Percentiles rank a stretch among this genome's conserved stretches.
phyloP scores from a whole-genome alignment of 768 basidiomycete genomes.

The Favolaschia claudopus region DNA sequence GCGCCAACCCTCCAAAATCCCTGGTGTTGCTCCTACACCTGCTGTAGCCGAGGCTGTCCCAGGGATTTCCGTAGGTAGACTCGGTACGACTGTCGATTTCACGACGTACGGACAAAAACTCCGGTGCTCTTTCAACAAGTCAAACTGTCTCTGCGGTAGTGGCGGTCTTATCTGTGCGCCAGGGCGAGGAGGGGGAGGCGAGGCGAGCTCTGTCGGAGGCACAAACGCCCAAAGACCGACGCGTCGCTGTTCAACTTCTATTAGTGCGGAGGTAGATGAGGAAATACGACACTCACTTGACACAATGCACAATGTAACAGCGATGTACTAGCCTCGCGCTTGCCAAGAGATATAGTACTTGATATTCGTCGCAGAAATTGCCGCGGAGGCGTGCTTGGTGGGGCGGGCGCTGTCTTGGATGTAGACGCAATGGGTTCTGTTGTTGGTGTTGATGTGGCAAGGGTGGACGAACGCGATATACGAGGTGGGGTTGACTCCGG shows the following conservation, averaged over 20 bases:
- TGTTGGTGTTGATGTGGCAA: constrained; percentile 25
- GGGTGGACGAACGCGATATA: constrained; percentile 46
- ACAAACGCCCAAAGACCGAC: constrained; percentile 81
- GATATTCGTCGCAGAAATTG: constrained; percentile 23
- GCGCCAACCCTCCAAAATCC: constrained; percentile 83
- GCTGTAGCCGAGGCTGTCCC: constrained; percentile 17
- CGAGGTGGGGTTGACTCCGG: constrained; percentile 38
- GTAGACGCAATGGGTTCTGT: constrained; percentile 27
- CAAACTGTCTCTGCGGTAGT: constrained; percentile 60
- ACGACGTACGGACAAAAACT: constrained; percentile 89
- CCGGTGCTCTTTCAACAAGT: constrained; percentile 82
- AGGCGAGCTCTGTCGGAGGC: constrained; percentile 29
- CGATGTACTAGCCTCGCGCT: constrained; percentile 50
- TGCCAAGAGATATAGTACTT: constrained; percentile 20
- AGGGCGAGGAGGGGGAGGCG: constrained; percentile 30
- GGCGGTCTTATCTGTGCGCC: constrained; percentile 35
- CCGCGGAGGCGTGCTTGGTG: constrained; percentile 32
- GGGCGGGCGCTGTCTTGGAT: constrained; percentile 28
- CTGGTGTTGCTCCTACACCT: too few relatives aligned
- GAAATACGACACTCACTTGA: constrained; percentile 32
- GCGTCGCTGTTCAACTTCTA: constrained; percentile 55
- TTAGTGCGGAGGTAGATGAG: not conserved
- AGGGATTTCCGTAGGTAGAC: constrained; percentile 52
- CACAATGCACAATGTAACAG: constrained; percentile 74
- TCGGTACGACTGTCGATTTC: constrained; percentile 69